These are phyloP conservation scores for Wallacemonas sp. DNA, from an alignment of 208 protist species.

Conservation along the genomic window DNA sequence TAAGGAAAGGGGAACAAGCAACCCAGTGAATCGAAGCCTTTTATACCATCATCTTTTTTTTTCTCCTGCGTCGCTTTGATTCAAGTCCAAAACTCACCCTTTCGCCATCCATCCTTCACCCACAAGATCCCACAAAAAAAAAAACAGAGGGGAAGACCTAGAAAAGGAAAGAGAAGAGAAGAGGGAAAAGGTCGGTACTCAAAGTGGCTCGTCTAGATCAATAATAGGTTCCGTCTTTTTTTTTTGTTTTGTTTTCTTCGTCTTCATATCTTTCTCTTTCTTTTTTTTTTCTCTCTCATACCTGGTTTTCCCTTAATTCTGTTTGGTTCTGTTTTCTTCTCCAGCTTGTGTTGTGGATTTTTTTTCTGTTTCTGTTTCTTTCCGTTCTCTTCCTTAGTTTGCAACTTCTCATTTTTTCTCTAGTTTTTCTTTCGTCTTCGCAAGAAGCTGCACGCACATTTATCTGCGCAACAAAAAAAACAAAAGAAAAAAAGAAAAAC, in stretches of 20 bases:
- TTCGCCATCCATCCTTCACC: too few species aligned
- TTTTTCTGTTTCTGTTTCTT: not conserved
- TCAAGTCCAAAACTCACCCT: too few species aligned
- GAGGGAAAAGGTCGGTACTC: too few species aligned
- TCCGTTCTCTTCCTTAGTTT: not conserved
- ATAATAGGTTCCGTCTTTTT: not conserved
- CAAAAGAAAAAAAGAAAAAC: constrained; percentile 4
- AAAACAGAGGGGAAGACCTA: too few species aligned
- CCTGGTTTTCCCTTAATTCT: not conserved
- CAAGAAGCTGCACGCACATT: too few species aligned
- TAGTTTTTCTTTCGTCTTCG: not conserved
- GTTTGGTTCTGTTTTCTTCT: constrained; percentile 1
- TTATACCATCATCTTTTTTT: too few species aligned
- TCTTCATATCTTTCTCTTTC: constrained; percentile 2
- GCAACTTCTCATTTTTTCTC: constrained; percentile 11
- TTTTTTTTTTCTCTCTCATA: constrained; percentile 15
- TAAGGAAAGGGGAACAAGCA: too few species aligned
- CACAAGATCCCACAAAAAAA: too few species aligned
- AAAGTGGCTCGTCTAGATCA: too few species aligned
- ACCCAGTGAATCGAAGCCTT: too few species aligned
- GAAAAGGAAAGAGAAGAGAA: constrained; percentile 11
- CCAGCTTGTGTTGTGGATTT: not conserved
- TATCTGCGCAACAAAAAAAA: not conserved
- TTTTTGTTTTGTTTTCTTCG: constrained; percentile 10
- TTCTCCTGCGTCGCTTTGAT: too few species aligned